Conservation (phyloP, 179 eudicot genomes). For the Silene coronaria region DNA sequence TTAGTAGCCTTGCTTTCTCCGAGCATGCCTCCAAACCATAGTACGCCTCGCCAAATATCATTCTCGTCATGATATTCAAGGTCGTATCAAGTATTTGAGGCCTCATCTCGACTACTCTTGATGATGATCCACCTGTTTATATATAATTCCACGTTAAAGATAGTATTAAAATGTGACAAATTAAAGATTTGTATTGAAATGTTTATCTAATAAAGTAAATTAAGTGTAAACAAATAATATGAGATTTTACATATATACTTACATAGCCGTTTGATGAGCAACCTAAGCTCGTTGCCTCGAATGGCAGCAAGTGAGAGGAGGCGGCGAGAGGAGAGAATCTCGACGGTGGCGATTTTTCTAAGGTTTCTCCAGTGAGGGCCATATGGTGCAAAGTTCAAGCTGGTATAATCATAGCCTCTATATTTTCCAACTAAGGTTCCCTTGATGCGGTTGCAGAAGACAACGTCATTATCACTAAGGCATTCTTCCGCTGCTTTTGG, state of each 20-base stretch:
- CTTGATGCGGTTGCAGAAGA: constrained; percentile 10
- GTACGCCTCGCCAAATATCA: constrained; percentile 26
- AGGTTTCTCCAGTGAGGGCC: constrained; percentile 23
- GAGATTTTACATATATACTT: not conserved
- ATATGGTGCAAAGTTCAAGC: constrained; percentile 21
- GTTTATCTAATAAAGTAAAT: too few species aligned
- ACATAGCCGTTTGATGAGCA: constrained; percentile 5
- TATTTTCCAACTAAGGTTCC: constrained; percentile 14
- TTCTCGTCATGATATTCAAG: constrained; percentile 23
- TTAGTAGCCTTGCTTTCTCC: constrained; percentile 11
- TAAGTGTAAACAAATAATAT: too few species aligned
- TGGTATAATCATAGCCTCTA: constrained; percentile 18
- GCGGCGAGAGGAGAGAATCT: constrained; percentile 21
- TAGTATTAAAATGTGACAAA: too few species aligned
- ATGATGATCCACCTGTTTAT: too few species aligned
- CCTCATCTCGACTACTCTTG: too few species aligned
- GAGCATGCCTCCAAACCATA: constrained; percentile 17
- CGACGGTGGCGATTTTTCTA: constrained; percentile 21
- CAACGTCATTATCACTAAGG: not conserved
- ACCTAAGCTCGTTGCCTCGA: constrained; percentile 21
- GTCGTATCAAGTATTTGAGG: constrained; percentile 5
- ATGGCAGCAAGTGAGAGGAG: constrained; percentile 10
- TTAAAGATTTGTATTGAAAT: too few species aligned
- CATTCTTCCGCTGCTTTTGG: not conserved
- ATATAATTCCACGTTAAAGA: too few species aligned